A percentile compares a stretch with the other conserved stretches of the same genome.
These are phyloP conservation scores for Russula griseocarnosa DNA, from an alignment of 768 basidiomycete genomes.

Conservation along the genomic window DNA sequence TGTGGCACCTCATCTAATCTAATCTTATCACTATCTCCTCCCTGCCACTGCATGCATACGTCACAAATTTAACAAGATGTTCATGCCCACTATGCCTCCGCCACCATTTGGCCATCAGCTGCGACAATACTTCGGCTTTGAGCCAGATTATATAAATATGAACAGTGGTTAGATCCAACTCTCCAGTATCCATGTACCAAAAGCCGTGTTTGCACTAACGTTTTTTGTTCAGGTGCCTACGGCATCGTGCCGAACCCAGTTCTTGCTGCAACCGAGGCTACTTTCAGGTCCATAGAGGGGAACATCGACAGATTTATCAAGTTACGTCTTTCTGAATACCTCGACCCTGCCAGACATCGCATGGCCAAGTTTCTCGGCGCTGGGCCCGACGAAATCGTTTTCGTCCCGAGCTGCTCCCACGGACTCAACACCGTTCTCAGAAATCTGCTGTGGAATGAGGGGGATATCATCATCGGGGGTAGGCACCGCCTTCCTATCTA, in stretches of 20 bases:
- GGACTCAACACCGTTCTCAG: conserved; percentile 63
- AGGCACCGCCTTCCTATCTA: conserved; percentile 21
- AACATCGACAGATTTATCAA: conserved; percentile 57
- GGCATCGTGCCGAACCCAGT: conserved; percentile 56
- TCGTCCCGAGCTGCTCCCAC: conserved; percentile 58
- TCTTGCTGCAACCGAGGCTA: conserved; percentile 41
- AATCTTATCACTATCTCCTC: background rate
- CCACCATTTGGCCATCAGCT: conserved; percentile 55
- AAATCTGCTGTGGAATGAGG: conserved; percentile 63
- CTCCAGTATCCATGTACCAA: background rate
- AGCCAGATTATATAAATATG: conserved; percentile 57
- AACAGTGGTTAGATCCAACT: conserved; percentile 50
- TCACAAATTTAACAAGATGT: background rate
- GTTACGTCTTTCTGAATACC: conserved; percentile 35
- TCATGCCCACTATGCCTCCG: conserved; percentile 26
- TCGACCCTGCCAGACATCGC: conserved; percentile 42
- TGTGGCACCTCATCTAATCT: background rate
- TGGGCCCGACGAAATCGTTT: conserved; percentile 54
- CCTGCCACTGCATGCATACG: too few relatives aligned
- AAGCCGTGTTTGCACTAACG: background rate
- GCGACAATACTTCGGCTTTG: conserved; percentile 53
- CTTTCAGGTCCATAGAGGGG: conserved; percentile 44
- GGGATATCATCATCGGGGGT: conserved; percentile 66
- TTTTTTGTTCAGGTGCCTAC: conserved; percentile 49
- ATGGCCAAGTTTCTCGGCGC: conserved; percentile 50